These are phyloP conservation scores for Vaccinium vitisidaea DNA, from an alignment of 148 eudicot genomes.

Conservation along the genomic window DNA sequence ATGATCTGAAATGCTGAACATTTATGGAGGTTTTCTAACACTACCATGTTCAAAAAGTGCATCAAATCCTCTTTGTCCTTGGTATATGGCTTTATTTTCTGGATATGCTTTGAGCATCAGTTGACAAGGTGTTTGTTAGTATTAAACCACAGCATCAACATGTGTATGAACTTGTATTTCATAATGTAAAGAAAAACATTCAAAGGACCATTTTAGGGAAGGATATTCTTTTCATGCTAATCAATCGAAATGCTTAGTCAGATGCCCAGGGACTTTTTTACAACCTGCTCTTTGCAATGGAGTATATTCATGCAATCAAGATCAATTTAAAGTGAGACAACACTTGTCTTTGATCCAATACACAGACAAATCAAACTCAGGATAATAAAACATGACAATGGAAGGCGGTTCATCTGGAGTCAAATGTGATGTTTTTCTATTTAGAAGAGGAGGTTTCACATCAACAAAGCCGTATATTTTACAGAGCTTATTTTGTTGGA, in stretches of 20 bases:
- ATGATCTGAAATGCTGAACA: not conserved
- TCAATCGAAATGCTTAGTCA: not conserved
- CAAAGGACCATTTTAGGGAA: not conserved
- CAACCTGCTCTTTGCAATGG: not conserved
- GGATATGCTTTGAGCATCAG: not conserved
- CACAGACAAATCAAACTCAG: not conserved
- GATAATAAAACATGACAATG: not conserved
- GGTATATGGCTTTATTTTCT: not conserved
- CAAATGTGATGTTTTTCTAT: not conserved
- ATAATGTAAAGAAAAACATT: not conserved
- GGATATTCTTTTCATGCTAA: not conserved
- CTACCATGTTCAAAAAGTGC: not conserved
- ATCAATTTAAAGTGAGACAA: not conserved
- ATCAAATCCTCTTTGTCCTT: not conserved
- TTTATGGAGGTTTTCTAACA: not conserved
- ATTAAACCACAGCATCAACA: not conserved
- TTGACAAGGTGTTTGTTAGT: not conserved
- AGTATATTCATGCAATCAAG: not conserved
- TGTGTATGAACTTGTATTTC: not conserved
- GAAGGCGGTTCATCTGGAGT: not conserved
- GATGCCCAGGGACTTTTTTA: not conserved
- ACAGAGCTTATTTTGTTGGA: not conserved
- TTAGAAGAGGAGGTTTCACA: not conserved
- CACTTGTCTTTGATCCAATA: not conserved
- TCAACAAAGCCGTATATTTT: not conserved